Evolutionary conservation across 2,329 filamentous ascomycete species (phyloP), one percentile per base, ranked within the genome.

Genomic region (Neurospora sp.): DNA sequence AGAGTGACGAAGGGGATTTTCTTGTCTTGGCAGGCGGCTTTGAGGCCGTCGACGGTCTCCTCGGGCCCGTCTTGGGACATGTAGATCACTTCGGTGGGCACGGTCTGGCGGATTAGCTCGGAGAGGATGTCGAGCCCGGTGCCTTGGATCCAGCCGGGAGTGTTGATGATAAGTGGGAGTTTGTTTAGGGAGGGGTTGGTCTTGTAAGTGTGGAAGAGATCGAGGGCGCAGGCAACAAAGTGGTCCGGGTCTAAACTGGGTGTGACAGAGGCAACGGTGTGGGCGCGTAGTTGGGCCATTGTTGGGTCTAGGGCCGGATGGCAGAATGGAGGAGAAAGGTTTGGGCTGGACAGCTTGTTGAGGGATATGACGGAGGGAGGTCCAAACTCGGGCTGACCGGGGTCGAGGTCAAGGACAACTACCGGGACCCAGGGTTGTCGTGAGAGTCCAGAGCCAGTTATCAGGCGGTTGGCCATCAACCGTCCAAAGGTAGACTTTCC

Each of bases 401-500:
- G 90, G 76, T 96, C 92, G 10, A 95, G 82, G 74, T 96, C 92
- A 7, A 96, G 83, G n/a, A 91, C 81, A 69, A 83, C 84, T 36
- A 90, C 81, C 67, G 79, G 72, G 1, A 75, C 70, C 73, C 77
- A 74, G n/a, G 73, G 69, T 23, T 76, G 43, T 74, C 74, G 74
- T 72, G 70, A 72, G 71, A 69, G 72, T 2, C 66, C 72, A 70
- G 76, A 75, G 66, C 81, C 78, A 3, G 88, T 90, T n/a, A 92
- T 78, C 9, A 92, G 80, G 11, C 87, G 85, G 75, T 94, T 94
- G 9, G 85, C 80, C 2, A 94, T 81, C 4, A 93, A 78, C 67
- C 86, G 87, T 13, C 87, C 86, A 77, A 93, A 91, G 0, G 90
- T 93, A 0, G 91, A 93, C 76, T 94, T 94, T 2, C 91, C 91